Evolutionary conservation across 768 basidiomycete genomes (phyloP).

Genomic region (Hemileccinum rubropunctum): DNA sequence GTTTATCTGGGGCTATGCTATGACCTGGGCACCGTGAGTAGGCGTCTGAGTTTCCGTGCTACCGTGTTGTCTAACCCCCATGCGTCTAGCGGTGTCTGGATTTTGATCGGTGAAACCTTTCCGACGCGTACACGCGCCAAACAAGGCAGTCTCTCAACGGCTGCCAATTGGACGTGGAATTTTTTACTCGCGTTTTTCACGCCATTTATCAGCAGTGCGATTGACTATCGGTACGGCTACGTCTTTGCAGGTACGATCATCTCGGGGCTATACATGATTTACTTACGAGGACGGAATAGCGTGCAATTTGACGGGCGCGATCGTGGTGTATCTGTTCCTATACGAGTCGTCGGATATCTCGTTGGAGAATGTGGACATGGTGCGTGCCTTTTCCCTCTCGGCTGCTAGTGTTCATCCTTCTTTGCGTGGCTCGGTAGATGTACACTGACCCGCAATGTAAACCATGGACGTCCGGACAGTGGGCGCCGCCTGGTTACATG

Average conservation of each 20-base stretch:
- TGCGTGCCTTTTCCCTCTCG: slow-evolving; percentile 24
- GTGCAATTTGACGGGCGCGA: slow-evolving; percentile 57
- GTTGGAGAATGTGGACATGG: slow-evolving; percentile 61
- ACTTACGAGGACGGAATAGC: slow-evolving; percentile 25
- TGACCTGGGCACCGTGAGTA: slow-evolving; percentile 62
- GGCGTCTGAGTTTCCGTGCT: neutral
- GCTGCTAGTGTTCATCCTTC: too few relatives aligned
- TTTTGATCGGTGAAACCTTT: slow-evolving; percentile 76
- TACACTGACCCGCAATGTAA: slow-evolving; percentile 62
- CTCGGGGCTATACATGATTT: too few relatives aligned
- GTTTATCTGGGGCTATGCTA: slow-evolving; percentile 71
- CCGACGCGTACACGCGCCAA: slow-evolving; percentile 69
- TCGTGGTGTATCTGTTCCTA: slow-evolving; percentile 69
- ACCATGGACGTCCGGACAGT: slow-evolving; percentile 60
- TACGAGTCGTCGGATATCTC: slow-evolving; percentile 70
- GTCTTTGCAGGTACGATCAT: slow-evolving; percentile 55
- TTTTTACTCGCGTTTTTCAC: slow-evolving; percentile 77
- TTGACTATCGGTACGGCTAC: slow-evolving; percentile 64
- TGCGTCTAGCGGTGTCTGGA: slow-evolving; percentile 57
- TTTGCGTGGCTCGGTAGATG: slow-evolving; percentile 43
- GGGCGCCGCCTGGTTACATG: slow-evolving; percentile 58
- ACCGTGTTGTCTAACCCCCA: neutral
- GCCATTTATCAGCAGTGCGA: slow-evolving; percentile 61
- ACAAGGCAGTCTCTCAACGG: slow-evolving; percentile 65
- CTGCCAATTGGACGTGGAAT: slow-evolving; percentile 68